Evolutionary conservation across 140 eudicot genomes (phyloP).

Genomic region (Ambrosia hybrid): DNA sequence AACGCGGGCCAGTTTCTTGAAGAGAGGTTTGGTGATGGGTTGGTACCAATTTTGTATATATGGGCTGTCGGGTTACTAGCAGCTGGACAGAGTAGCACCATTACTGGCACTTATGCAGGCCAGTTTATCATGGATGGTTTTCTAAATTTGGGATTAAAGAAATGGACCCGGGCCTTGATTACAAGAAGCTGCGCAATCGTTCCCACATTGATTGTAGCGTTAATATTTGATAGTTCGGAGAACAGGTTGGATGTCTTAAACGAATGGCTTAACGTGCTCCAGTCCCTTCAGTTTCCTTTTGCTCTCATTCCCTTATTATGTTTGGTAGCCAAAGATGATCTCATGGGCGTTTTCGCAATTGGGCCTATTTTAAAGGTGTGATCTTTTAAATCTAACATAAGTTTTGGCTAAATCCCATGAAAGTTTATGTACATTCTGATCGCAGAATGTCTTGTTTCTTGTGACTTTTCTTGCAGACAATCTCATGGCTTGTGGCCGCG

Average conservation of each 20-base stretch:
- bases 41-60: slow-evolving; percentile 80
- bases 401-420: slow-evolving; percentile 1
- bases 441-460: background rate
- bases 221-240: slow-evolving; percentile 67
- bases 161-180: slow-evolving; percentile 85
- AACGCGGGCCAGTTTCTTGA: slow-evolving; percentile 88
- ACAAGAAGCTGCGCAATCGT: slow-evolving; percentile 87
- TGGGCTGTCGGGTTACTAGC: slow-evolving; percentile 95
- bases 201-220: slow-evolving; percentile 86
- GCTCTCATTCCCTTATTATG: slow-evolving; percentile 88
- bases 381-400: background rate
- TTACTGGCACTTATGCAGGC: slow-evolving; percentile 94
- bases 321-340: slow-evolving; percentile 74
- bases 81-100: slow-evolving; percentile 98
- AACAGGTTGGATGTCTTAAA: slow-evolving; percentile 67
- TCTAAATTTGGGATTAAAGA: slow-evolving; percentile 67
- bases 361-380: slow-evolving; percentile 71
- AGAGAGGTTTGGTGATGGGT: slow-evolving; percentile 84
- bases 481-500: slow-evolving; percentile 85
- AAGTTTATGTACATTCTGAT: background rate
- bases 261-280: slow-evolving; percentile 88
- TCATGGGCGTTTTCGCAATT: slow-evolving; percentile 80
- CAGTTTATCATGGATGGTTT: slow-evolving; percentile 98
- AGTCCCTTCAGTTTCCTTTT: slow-evolving; percentile 79
- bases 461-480: slow-evolving; percentile 38